Base-by-base conservation (phyloP, 345 rosid species). In the Trapa incisa region DNA sequence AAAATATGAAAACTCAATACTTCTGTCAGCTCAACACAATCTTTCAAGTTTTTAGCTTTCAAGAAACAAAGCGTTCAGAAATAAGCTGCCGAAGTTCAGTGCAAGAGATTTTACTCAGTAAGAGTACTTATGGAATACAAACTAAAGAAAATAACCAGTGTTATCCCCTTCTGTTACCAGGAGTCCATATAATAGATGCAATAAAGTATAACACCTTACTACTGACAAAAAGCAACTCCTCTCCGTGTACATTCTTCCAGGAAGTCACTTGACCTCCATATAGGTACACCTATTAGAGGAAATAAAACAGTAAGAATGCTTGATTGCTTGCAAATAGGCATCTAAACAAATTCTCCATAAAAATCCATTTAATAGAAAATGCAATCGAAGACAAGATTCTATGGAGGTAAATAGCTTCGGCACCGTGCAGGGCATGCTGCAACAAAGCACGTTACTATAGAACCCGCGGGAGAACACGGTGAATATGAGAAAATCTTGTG, bases 231-330 rank as follows among this genome's bases (percentile, higher is more conserved):
- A 93, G 94, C 75, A 93, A 76, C 65, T 93, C 94, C 72, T 93
- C 97, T 29, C 86, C 80, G 16, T 76, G 77, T 70, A 81, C 90
- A 72, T 85, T 87, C 83, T 87, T 93, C 96, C 97, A 93, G 61
- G 98, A 90, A 47, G 83, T 83, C 41, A 93, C 96, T 45, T 92
- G 96, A 47, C 80, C 92, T 48, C 96, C 96, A 69, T 82, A 84
- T 72, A 92, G 72, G 78, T 84, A 92, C 60, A 92, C 85, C 96
- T 91, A 77, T 52, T 61, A 47, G 43, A 2, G 43, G 43, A 45
- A n/a, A 63, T 35, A 33, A 42, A 57, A 13, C 32, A 53, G 58
- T 17, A 4, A 53, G 58, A 53, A 53, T 53, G 9, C 58, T 17
- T 17, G 33, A 22, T 22, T 53, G 4, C 29, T 4, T n/a, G 58